Evolutionary conservation across 2,329 filamentous ascomycete species (phyloP), one percentile per base, ranked within the genome.

Genomic region (Colletotrichum sp.): DNA sequence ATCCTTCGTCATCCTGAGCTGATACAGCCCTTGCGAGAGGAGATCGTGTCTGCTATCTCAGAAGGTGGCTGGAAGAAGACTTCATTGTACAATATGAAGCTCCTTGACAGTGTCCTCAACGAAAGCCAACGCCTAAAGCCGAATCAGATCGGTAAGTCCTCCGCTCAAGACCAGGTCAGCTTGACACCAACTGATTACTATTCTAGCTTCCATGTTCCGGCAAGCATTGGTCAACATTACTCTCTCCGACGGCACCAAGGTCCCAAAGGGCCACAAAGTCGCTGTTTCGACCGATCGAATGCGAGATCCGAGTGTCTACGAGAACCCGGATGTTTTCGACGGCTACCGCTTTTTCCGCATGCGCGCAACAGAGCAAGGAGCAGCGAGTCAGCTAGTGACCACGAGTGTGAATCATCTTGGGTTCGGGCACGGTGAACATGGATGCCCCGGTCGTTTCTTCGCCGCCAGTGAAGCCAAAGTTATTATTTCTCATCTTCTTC

Each of bases 361-460:
- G 69, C 77, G 78, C 7, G 13, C 21, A 5, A 26, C 30, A 6
- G 28, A 39, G n/a, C 26, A 44, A 30, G 39, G 15, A 52, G 59
- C 28, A 4, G 26, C 36, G 8, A 64, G 78, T 30, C 81, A 83
- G 69, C 82, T 82, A n/a, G 81, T 82, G 8, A 80, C 79, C 5
- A 82, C 81, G 3, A 79, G 74, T 3, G 67, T 78, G 5, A 78
- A 83, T 6, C 78, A 77, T n/a, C 39, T 83, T 10, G 78, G 72
- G n/a, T 87, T 85, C 62, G 85, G 85, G 4, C 79, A 85, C 65
- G 84, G 85, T 8, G 77, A 77, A 16, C 82, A 85, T 70, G 82
- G 83, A 3, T 86, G 84, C 69, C 84, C 85, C 1, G 85, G 84
- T 0, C 77, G 85, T 5, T 85, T 84, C 77, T 85, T 85, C 78